These are phyloP conservation scores for Pythium dissotocum DNA, from an alignment of 352 stramenopile genomes.

Conservation along the genomic window DNA sequence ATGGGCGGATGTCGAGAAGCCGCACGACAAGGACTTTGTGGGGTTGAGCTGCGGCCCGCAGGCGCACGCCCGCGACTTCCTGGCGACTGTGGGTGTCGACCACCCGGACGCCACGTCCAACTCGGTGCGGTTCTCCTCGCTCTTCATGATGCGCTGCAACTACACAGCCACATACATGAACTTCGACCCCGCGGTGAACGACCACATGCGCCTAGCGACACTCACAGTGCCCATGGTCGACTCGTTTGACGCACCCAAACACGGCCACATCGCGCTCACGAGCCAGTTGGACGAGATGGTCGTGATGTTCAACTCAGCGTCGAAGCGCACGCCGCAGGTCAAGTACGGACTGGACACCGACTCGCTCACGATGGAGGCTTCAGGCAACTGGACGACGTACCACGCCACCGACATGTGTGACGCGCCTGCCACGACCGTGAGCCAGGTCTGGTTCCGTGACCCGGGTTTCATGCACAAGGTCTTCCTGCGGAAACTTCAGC, in stretches of 20 bases:
- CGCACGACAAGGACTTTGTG: conserved; percentile 65
- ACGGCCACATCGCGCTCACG: conserved; percentile 72
- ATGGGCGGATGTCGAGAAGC: conserved; percentile 49
- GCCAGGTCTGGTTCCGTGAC: conserved; percentile 72
- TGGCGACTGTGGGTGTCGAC: conserved; percentile 39
- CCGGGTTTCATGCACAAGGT: conserved; percentile 83
- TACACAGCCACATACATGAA: conserved; percentile 69
- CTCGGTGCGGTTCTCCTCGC: conserved; percentile 58
- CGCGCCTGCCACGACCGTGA: conserved; percentile 54
- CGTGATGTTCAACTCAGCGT: conserved; percentile 80
- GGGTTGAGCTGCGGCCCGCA: conserved; percentile 69
- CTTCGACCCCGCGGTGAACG: conserved; percentile 44
- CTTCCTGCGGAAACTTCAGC: conserved; percentile 48
- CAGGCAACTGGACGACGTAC: conserved; percentile 65
- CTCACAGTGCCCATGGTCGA: conserved; percentile 56
- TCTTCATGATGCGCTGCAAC: conserved; percentile 82
- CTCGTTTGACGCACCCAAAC: conserved; percentile 58
- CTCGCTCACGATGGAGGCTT: conserved; percentile 14
- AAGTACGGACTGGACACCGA: conserved; percentile 27
- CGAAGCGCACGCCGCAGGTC: conserved; percentile 45
- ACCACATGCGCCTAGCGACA: conserved; percentile 40
- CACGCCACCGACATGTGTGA: conserved; percentile 65
- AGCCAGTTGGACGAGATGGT: conserved; percentile 62
- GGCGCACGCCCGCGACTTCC: conserved; percentile 47
- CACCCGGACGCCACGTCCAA: conserved; percentile 29